Conservation (phyloP, 2,329 filamentous ascomycete genomes). For the Amylocarpus encephaloides region DNA sequence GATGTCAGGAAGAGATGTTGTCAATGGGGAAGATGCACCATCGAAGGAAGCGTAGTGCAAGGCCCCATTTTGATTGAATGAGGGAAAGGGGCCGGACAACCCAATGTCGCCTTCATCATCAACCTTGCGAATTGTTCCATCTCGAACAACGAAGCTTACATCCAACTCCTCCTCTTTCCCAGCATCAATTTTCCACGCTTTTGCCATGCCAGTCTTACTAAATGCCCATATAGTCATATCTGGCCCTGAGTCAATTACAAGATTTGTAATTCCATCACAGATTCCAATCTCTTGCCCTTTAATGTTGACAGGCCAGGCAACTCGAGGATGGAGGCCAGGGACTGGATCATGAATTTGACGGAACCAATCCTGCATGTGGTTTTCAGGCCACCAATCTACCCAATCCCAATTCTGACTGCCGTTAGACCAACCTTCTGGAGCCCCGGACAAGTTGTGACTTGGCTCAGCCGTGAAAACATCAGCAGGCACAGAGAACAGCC, state of each 20-base stretch:
- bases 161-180: constrained; percentile 11
- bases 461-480: constrained; percentile 43
- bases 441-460: constrained; percentile 12
- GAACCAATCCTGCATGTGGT: constrained; percentile 33
- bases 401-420: constrained; percentile 22
- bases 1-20: background rate
- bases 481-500: constrained; percentile 55
- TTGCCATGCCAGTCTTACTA: constrained; percentile 37
- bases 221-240: constrained; percentile 49
- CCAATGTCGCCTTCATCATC: constrained; percentile 15
- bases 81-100: constrained; percentile 7
- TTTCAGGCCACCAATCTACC: constrained; percentile 36
- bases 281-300: constrained; percentile 43
- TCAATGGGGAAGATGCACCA: constrained; percentile 11
- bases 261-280: constrained; percentile 41
- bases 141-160: constrained; percentile 21
- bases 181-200: constrained; percentile 40
- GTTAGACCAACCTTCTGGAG: constrained; percentile 2
- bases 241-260: constrained; percentile 41
- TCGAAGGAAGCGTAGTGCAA: constrained; percentile 19
- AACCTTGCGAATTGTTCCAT: constrained; percentile 27
- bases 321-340: constrained; percentile 22
- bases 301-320: constrained; percentile 43
- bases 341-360: constrained; percentile 21
- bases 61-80: background rate